Evolutionary conservation across 371 early-diverging fungal species (phyloP).

Genomic region (Rhizopus microsporus): DNA sequence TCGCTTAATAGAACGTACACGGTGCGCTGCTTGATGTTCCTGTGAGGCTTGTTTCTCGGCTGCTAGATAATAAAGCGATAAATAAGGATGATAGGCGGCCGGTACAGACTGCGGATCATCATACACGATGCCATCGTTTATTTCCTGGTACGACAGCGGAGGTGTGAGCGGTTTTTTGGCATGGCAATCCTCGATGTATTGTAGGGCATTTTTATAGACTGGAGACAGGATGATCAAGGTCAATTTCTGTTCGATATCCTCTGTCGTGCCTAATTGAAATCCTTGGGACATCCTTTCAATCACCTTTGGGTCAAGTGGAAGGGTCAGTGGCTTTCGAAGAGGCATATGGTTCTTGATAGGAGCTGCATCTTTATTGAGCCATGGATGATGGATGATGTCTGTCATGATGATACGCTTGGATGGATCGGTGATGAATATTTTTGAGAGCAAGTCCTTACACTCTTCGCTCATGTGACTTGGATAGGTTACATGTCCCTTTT

Average conservation of each 20-base stretch:
- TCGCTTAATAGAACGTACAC: constrained; percentile 10
- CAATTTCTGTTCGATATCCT: constrained; percentile 64
- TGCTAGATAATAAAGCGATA: constrained; percentile 87
- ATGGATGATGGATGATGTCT: constrained; percentile 78
- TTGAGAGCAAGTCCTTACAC: constrained; percentile 74
- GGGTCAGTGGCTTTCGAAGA: constrained; percentile 61
- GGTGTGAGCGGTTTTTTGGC: constrained; percentile 10
- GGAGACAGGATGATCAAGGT: constrained; percentile 55
- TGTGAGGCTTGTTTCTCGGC: constrained; percentile 71
- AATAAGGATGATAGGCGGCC: constrained; percentile 64
- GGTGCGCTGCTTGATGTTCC: constrained; percentile 24
- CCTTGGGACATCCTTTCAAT: constrained; percentile 78
- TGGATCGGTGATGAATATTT: constrained; percentile 79
- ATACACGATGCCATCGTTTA: constrained; percentile 18
- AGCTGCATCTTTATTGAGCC: constrained; percentile 78
- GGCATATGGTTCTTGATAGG: constrained; percentile 68
- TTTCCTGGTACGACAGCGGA: constrained; percentile 8
- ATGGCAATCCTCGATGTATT: constrained; percentile 18
- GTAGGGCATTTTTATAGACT: constrained; percentile 34
- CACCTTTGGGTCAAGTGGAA: constrained; percentile 71
- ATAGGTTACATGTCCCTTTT: constrained; percentile 76
- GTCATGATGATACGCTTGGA: constrained; percentile 73
- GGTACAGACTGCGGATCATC: constrained; percentile 51
- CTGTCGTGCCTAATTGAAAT: constrained; percentile 81
- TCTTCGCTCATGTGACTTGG: constrained; percentile 83